Evolutionary conservation across 2,329 filamentous ascomycete genomes (phyloP), one percentile per base, ranked within the genome.

Genomic region (Colletotrichum tabaci): DNA sequence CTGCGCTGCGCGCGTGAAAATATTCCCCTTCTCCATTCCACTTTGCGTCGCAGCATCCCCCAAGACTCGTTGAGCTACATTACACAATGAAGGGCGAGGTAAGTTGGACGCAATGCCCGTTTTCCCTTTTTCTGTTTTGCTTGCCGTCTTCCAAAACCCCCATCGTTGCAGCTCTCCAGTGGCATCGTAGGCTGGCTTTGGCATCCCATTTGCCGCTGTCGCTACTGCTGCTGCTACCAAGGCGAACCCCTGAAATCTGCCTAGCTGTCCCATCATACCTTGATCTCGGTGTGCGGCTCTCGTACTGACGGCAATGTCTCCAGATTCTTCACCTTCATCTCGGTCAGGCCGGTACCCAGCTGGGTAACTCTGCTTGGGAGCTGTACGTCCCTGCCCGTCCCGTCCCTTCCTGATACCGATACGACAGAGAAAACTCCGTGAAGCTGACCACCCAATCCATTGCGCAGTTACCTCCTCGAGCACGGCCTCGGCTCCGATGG

Each of bases 351-450:
- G 91, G 91, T 84, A 89, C 87, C 80, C 91, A 93, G 89, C 90
- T 93, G 75, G 91, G 91, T 80, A 92, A 92, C 87, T 91, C 90
- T 80, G 91, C 91, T 77, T 93, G 91, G 91, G 91, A 93, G 84
- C 90, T 93, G 91, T 93, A 88, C 80, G 91, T 86, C 30, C 74
- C 67, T 35, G 58, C 50, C 38, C 57, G 42, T 40, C 49, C 56
- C 58, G n/a, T 64, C 26, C 44, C 38, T 52, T 61, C 38, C 49
- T 46, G 18, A 53, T 63, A 30, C 16, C 47, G 38, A 67, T 6
- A 13, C n/a, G 30, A 18, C 10, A 21, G 18, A 77, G n/a, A 15
- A 80, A 68, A 44, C 42, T n/a, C 53, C 16, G 44, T 68, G 57
- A 40, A 71, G 80, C 77, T 66, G 66, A 70, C 69, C 66, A 63